Base-by-base conservation (phyloP, 139 green algal species). In the Pycnococcus provasolii region DNA sequence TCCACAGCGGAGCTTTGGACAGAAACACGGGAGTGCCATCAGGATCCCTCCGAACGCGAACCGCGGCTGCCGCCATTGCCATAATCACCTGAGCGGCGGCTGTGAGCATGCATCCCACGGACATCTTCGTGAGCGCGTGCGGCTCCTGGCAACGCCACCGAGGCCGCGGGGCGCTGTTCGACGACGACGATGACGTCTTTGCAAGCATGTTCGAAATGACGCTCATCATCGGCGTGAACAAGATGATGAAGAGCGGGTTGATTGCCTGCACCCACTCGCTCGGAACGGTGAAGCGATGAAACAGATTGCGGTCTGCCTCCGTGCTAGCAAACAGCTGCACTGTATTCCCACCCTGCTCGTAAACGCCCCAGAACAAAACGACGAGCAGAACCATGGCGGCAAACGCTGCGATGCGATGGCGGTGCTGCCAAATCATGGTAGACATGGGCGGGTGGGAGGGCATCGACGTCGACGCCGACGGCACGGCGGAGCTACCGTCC, bases 281-380 rank as follows among this genome's bases (percentile, higher is more conserved):
- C 4, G 70, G 70, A n/a, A 72, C 42, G 43, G 42, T 53, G 45
- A n/a, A 11, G n/a, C 39, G 26, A 26, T 26, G 8, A 67, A 60
- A 60, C 0, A 67, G 8, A 43, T 47, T 9, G 6, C 44, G 62
- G 45, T 71, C 40, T 1, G 71, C 62, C 5, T 52, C 47, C 53
- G 58, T 13, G n/a, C 64, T 46, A 39, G 43, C 37, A 43, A 70
- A 76, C 6, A 76, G 5, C 41, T 44, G 26, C 3, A 64, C 13
- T 1, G 70, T 71, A 42, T 65, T 71, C 4, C 70, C 62, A 11
- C 52, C 15, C 53, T 76, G 70, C 70, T 76, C 70, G 45, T 66
- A 71, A 1, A 64, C 70, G 41, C 37, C 45, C 45, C 39, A 72
- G 62, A 76, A 72, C 9, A 11, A 43, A 6, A 72, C 60, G 2